Evolutionary conservation across 2,329 filamentous ascomycete species (phyloP).

Genomic region (Claviceps maximensis): DNA sequence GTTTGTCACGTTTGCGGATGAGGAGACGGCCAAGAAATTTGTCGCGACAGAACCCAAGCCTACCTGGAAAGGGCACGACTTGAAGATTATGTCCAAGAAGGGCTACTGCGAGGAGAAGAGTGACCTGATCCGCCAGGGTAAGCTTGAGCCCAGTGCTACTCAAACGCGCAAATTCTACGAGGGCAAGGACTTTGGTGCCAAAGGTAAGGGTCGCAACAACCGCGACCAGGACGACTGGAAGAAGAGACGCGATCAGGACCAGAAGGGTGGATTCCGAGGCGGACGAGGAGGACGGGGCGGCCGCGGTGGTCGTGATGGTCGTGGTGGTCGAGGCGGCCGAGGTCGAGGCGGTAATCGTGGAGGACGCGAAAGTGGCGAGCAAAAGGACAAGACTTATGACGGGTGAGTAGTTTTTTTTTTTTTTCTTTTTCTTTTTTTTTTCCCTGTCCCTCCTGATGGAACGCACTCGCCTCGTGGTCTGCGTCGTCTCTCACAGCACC

Average conservation of each 20-base stretch:
- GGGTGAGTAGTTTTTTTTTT: constrained; percentile 16
- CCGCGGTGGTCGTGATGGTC: constrained; percentile 28
- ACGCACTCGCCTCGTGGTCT: neutral
- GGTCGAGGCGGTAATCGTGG: constrained; percentile 29
- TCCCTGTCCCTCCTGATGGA: neutral
- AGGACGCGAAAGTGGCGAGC: constrained; percentile 14
- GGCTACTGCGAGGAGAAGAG: constrained; percentile 73
- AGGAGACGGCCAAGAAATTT: constrained; percentile 70
- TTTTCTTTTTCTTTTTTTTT: neutral
- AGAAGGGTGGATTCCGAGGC: constrained; percentile 44
- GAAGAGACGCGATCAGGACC: constrained; percentile 48
- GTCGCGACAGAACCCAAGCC: constrained; percentile 68
- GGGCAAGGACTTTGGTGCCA: constrained; percentile 25
- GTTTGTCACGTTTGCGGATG: constrained; percentile 79
- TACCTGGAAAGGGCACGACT: constrained; percentile 66
- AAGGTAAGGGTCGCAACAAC: constrained; percentile 19
- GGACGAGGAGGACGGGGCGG: constrained; percentile 30
- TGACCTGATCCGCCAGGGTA: constrained; percentile 56
- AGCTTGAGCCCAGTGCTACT: constrained; percentile 44
- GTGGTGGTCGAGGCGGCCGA: constrained; percentile 30
- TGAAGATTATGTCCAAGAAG: constrained; percentile 77
- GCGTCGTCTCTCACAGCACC: neutral
- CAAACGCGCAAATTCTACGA: constrained; percentile 34
- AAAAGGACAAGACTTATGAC: constrained; percentile 17
- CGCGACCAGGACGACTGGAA: constrained; percentile 48